These are phyloP conservation scores for Diaporthe batatas DNA, from an alignment of 2,329 filamentous ascomycete species.

Conservation along the genomic window DNA sequence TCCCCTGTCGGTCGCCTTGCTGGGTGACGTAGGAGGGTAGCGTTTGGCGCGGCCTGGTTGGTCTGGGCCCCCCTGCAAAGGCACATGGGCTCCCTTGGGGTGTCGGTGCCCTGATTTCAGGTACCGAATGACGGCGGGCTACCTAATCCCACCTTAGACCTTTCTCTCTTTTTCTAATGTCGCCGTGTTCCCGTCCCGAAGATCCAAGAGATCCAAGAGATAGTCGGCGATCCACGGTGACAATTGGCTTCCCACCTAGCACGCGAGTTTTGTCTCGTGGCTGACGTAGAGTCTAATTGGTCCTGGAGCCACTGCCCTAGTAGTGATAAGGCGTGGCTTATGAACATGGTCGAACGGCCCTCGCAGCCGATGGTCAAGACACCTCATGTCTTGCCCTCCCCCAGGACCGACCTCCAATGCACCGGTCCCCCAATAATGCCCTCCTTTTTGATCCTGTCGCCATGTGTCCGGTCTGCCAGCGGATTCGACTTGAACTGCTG, in stretches of 20 bases:
- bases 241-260: neutral
- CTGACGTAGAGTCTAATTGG: neutral
- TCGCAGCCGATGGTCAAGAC: neutral
- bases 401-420: neutral
- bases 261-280: conserved; percentile 1
- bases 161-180: neutral
- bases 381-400: neutral
- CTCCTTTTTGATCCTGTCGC: neutral
- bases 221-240: conserved; percentile 11
- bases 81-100: conserved; percentile 3
- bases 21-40: conserved; percentile 38
- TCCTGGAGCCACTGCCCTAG: neutral
- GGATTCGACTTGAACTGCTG: conserved; percentile 19
- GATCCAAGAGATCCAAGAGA: conserved; percentile 15
- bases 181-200: neutral
- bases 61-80: conserved; percentile 9
- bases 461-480: neutral
- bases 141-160: neutral
- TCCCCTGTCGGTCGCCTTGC: conserved; percentile 31
- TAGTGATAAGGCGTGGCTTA: neutral
- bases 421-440: neutral
- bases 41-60: conserved; percentile 19
- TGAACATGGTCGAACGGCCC: neutral
- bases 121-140: conserved; percentile 33
- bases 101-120: conserved; percentile 35